A percentile compares a stretch with the other conserved stretches of the same genome.
Conservation (phyloP, 805 yeast species). For the Metschnikowia sp. region DNA sequence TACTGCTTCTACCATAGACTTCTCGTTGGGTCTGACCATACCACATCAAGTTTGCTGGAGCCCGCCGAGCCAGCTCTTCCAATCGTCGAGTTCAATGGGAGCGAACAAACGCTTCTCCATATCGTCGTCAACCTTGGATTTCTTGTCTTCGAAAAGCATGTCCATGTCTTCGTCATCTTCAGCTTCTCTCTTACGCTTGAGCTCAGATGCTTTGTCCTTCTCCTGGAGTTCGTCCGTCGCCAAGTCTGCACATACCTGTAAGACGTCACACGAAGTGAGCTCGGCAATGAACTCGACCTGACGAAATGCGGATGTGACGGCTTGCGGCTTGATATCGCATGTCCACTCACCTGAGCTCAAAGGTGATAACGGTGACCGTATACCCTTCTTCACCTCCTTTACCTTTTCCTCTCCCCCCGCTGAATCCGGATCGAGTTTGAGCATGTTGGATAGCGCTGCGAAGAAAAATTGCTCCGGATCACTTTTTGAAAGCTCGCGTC, state of each 20-base stretch:
- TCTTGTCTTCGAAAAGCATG: constrained; percentile 36
- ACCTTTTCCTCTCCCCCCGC: constrained; percentile 20
- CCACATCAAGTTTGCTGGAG: constrained; percentile 4
- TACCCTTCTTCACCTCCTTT: constrained; percentile 9
- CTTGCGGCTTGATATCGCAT: constrained; percentile 44
- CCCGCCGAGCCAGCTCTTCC: constrained; percentile 24
- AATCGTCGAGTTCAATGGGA: constrained; percentile 34
- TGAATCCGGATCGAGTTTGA: constrained; percentile 34
- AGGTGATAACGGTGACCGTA: constrained; percentile 40
- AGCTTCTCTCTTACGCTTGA: constrained; percentile 19
- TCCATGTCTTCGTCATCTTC: constrained; percentile 34
- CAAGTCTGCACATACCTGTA: constrained; percentile 17
- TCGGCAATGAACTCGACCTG: constrained; percentile 41
- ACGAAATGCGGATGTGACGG: constrained; percentile 44
- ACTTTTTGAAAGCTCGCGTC: constrained; percentile 43
- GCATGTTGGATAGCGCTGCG: constrained; percentile 49
- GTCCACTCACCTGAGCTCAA: constrained; percentile 33
- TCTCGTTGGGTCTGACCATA: neutral
- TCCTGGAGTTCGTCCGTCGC: constrained; percentile 23
- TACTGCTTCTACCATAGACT: too few relatives aligned
- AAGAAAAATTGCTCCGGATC: constrained; percentile 50
- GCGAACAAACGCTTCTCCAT: constrained; percentile 21
- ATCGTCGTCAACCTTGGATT: constrained; percentile 23
- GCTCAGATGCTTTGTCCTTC: neutral
- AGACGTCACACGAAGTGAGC: constrained; percentile 22